Conservation (phyloP, 805 yeast genomes). For the Priceomyces haplophilus region DNA sequence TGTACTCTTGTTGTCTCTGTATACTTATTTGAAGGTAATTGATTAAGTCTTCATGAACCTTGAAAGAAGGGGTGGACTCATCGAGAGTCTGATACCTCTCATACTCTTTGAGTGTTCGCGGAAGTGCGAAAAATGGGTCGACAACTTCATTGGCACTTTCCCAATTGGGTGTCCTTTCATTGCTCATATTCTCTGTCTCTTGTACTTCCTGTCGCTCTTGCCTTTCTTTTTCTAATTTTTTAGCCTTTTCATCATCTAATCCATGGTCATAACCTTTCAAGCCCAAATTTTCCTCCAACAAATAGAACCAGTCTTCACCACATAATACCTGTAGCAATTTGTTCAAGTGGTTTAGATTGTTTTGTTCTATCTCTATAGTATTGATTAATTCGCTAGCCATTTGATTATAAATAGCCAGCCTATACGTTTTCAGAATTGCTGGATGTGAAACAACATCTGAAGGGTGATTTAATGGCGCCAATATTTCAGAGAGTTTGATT, state of each 20-base stretch:
- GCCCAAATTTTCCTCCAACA: constrained; percentile 61
- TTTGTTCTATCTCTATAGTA: constrained; percentile 77
- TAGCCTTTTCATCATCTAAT: constrained; percentile 26
- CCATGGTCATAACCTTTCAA: constrained; percentile 71
- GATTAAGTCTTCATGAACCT: constrained; percentile 56
- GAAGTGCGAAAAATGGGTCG: constrained; percentile 56
- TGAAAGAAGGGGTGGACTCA: constrained; percentile 36
- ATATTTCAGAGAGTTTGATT: constrained; percentile 41
- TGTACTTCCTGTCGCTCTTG: constrained; percentile 3
- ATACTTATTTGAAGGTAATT: constrained; percentile 44
- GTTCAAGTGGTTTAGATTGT: constrained; percentile 66
- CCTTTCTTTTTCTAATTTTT: constrained; percentile 7
- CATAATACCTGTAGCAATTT: constrained; percentile 73
- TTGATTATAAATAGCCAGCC: constrained; percentile 44
- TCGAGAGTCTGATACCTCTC: constrained; percentile 22
- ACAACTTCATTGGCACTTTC: constrained; percentile 21
- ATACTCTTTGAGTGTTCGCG: constrained; percentile 37
- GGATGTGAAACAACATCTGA: constrained; percentile 73
- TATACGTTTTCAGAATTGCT: constrained; percentile 64
- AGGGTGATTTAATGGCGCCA: constrained; percentile 79
- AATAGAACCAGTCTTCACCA: constrained; percentile 79
- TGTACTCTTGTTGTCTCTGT: constrained; percentile 70
- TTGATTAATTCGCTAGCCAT: constrained; percentile 74
- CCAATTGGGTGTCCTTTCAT: constrained; percentile 6
- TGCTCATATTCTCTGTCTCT: constrained; percentile 3